Evolutionary conservation across 306 rosid species (phyloP), one percentile per base, ranked within the genome.

Genomic region (Vigna nakashimae): DNA sequence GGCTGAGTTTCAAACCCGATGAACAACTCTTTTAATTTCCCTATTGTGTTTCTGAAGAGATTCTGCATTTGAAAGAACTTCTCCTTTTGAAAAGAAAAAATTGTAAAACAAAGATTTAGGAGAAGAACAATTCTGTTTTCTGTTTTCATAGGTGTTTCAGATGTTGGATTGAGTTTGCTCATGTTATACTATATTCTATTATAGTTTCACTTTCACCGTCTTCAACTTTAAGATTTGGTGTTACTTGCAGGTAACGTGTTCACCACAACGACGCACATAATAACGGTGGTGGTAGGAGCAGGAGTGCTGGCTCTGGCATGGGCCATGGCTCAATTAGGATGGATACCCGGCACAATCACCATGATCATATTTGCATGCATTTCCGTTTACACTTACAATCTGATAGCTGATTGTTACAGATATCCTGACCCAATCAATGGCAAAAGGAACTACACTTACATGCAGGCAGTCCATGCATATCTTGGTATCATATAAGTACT

Each of bases 371-470:
- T 84, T 72, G 38, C 90, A 2, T 30, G 36, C 79, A 82, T 87
- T 66, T 75, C 88, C 1, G 74, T 87, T 30, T 82, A 53, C 65
- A 82, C 85, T 50, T 69, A 73, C 72, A 79, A 73, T 82, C 77
- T 87, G 12, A 66, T 87, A 1, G 86, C 91, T 4, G 80, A 84
- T 53, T 87, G 87, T 18, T 87, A 87, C 42, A 55, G 88, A 76
- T 74, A 69, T 30, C 90, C 87, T 3, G 55, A 86, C 10, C 69
- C 84, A 2, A 0, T 75, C 24, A 73, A 26, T 42, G 86, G 86
- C 58, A 78, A 70, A 22, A 70, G 84, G 32, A 86, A 86, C 71
- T 81, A 86, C 72, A 86, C 87, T 57, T 86, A 83, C 28, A 86
- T 83, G 90, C 82, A 86, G 1, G 90, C 87, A 4, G 87, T 86